Conservation (phyloP, 352 stramenopile species). For the Phytophthora chlamydospora region DNA sequence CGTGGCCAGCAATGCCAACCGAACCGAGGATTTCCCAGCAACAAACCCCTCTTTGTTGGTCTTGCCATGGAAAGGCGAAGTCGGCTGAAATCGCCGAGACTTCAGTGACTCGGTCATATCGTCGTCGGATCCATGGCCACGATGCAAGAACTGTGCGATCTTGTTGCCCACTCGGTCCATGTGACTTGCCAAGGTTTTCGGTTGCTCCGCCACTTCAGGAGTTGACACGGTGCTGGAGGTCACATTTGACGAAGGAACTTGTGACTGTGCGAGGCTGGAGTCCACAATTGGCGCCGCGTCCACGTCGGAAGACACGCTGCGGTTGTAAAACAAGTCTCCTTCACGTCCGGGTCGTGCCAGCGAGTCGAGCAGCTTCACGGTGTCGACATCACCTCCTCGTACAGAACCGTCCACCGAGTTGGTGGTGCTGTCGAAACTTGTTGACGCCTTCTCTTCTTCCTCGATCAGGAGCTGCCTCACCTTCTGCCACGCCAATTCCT, state of each 20-base stretch:
- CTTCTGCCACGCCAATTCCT: slow-evolving; percentile 49
- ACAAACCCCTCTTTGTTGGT: slow-evolving; percentile 19
- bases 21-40: slow-evolving; percentile 32
- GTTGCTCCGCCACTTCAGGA: slow-evolving; percentile 10
- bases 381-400: slow-evolving; percentile 38
- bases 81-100: not conserved
- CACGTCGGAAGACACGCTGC: slow-evolving; percentile 31
- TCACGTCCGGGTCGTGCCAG: slow-evolving; percentile 35
- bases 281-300: slow-evolving; percentile 24
- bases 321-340: slow-evolving; percentile 36
- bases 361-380: slow-evolving; percentile 45
- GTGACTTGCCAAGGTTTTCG: slow-evolving; percentile 17
- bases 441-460: slow-evolving; percentile 32
- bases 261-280: slow-evolving; percentile 13
- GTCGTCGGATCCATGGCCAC: slow-evolving; percentile 13
- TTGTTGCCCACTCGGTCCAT: slow-evolving; percentile 32
- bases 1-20: slow-evolving; percentile 45
- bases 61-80: slow-evolving; percentile 6
- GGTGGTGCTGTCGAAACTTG: slow-evolving; percentile 19
- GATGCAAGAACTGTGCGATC: slow-evolving; percentile 24
- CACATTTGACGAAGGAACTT: slow-evolving; percentile 9
- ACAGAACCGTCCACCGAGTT: slow-evolving; percentile 47
- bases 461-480: slow-evolving; percentile 47
- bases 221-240: slow-evolving; percentile 3
- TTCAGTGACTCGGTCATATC: slow-evolving; percentile 7